A percentile compares a stretch with the other conserved stretches of the same genome.
phyloP scores from a whole-genome alignment of 257 asterid species.

The Salvia rosmarinus region DNA sequence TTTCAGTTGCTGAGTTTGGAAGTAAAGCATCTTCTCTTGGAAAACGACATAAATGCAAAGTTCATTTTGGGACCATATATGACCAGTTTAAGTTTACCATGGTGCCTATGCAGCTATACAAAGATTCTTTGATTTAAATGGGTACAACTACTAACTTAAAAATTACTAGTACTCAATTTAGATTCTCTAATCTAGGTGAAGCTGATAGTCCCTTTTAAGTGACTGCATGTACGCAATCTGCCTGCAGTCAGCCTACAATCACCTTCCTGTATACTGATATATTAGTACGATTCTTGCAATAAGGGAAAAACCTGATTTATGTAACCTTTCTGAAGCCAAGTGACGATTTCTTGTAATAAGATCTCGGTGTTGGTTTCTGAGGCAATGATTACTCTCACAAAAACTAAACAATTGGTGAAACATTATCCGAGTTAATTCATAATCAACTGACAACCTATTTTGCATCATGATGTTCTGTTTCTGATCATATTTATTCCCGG shows the following conservation, averaged over 20 bases:
- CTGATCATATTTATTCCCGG: conserved; percentile 2
- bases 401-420: conserved; percentile 11
- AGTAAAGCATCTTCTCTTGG: conserved; percentile 7
- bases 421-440: background rate
- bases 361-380: conserved; percentile 6
- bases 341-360: conserved; percentile 3
- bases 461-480: conserved; percentile 7
- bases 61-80: background rate
- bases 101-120: background rate
- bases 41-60: background rate
- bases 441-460: background rate
- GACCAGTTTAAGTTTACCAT: background rate
- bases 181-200: background rate
- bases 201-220: background rate
- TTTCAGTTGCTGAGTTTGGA: background rate
- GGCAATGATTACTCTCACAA: background rate
- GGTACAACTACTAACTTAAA: background rate
- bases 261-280: background rate
- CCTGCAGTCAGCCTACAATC: background rate
- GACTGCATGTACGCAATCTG: background rate
- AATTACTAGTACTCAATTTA: background rate
- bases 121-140: background rate
- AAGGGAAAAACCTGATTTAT: background rate
- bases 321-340: background rate
- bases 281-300: background rate